These are phyloP conservation scores for Prunus davidiana DNA, from an alignment of 306 rosid genomes.

Conservation along the genomic window DNA sequence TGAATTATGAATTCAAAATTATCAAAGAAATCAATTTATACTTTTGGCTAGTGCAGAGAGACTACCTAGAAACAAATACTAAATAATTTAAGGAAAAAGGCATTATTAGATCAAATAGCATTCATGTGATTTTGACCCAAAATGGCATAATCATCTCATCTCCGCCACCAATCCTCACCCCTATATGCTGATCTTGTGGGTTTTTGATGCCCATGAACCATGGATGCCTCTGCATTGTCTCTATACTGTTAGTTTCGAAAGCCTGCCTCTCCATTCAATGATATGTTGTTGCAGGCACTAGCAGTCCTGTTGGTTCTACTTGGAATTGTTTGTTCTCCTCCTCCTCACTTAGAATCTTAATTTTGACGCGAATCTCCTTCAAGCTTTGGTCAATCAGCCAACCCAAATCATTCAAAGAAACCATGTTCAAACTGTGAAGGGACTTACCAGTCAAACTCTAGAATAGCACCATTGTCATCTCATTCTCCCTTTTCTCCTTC, in stretches of 20 bases:
- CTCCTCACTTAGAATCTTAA: constrained; percentile 3
- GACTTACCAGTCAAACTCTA: too few relatives aligned
- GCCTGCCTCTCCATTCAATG: background rate
- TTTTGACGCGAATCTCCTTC: background rate
- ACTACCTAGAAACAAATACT: background rate
- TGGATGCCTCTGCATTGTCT: background rate
- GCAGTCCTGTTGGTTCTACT: background rate
- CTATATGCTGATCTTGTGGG: background rate
- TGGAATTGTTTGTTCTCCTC: background rate
- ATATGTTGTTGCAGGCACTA: background rate
- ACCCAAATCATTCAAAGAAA: too few relatives aligned
- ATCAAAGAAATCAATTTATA: background rate
- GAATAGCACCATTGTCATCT: too few relatives aligned
- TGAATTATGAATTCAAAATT: background rate
- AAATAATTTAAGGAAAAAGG: constrained; percentile 1
- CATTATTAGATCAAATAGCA: constrained; percentile 22
- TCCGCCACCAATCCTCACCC: background rate
- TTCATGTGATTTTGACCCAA: background rate
- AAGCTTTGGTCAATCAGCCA: too few relatives aligned
- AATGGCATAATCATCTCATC: constrained; percentile 23
- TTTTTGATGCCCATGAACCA: constrained; percentile 18
- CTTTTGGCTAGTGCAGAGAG: too few relatives aligned
- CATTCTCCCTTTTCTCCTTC: too few relatives aligned
- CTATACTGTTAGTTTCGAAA: too few relatives aligned
- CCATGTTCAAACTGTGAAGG: too few relatives aligned